Evolutionary conservation across 202 grass and related monocot species (phyloP), one percentile per base, ranked within the genome.

Genomic region (Schoenoplectus triqueter): DNA sequence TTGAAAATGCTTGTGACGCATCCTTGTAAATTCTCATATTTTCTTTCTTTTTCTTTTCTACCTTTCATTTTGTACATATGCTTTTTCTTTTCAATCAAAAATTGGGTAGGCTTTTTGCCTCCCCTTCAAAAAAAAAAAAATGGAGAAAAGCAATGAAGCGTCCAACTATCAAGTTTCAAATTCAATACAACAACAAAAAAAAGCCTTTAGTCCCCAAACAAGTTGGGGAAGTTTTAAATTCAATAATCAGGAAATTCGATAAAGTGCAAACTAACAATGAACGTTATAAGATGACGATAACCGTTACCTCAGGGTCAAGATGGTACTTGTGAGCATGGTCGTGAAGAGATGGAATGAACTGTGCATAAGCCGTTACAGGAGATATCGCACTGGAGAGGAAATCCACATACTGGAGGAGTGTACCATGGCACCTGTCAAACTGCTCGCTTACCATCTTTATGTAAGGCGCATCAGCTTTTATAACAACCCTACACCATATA

Each of bases 371-470:
- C 5, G 69, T 80, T 70, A 77, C 64, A 68, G 95, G 93, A 91
- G 90, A 87, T 66, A 95, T 55, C 8, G 91, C 91, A 89, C 88
- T 95, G 44, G 81, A 99, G 80, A 99, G 93, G 85, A 99, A 99
- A 76, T 99, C 96, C 78, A 93, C 96, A 88, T 94, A 99, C 60
- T 95, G 96, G 82, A 99, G 91, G 57, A 99, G 88, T 91, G 90
- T 99, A 41, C 90, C 96, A 84, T 99, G 96, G 66, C 93, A 95
- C 85, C 93, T 95, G 85, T 99, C 96, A 87, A 95, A 99, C 84
- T 95, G 93, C 81, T 99, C 96, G 48, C 96, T 99, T 63, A 99
- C 88, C 96, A 99, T 99, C 90, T 99, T 99, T 89, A 99, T 99
- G 84, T 99, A 92, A 86, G 88, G 88, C 15, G 96, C 96, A 92